phyloP scores from a whole-genome alignment of 2,329 filamentous ascomycete genomes.

The Fusarium musae region DNA sequence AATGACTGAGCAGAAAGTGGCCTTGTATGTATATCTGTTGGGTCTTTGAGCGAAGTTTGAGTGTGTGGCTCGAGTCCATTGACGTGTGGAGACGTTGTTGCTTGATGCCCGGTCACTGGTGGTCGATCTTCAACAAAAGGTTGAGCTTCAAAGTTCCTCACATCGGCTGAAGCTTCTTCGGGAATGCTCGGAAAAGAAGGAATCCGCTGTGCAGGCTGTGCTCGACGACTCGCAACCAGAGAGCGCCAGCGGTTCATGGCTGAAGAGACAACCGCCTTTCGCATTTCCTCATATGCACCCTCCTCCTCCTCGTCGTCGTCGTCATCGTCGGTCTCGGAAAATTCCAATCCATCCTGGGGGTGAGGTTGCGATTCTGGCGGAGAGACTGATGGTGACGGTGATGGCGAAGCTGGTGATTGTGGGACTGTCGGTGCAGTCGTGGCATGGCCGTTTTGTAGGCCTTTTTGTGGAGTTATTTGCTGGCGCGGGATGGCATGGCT shows the following conservation, averaged over 20 bases:
- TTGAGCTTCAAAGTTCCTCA: conserved; percentile 22
- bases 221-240: conserved; percentile 29
- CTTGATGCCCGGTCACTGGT: conserved; percentile 1
- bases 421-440: conserved; percentile 5
- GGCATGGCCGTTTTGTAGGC: conserved; percentile 13
- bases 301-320: conserved; percentile 37
- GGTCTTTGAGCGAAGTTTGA: conserved; percentile 15
- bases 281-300: conserved; percentile 26
- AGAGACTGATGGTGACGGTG: conserved; percentile 6
- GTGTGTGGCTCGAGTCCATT: conserved; percentile 17
- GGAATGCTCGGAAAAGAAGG: conserved; percentile 24
- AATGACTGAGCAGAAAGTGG: conserved; percentile 21
- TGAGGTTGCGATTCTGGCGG: not conserved
- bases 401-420: conserved; percentile 2
- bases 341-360: conserved; percentile 11
- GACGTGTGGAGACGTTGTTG: not conserved
- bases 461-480: not conserved
- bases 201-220: conserved; percentile 16
- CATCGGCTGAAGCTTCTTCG: conserved; percentile 25
- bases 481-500: conserved; percentile 9
- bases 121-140: conserved; percentile 17
- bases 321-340: conserved; percentile 10
- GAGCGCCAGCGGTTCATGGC: conserved; percentile 42
- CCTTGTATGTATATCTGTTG: not conserved
- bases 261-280: conserved; percentile 35